These are phyloP conservation scores for Cytospora schulzeri DNA, from an alignment of 2,329 filamentous ascomycete genomes.

Conservation along the genomic window DNA sequence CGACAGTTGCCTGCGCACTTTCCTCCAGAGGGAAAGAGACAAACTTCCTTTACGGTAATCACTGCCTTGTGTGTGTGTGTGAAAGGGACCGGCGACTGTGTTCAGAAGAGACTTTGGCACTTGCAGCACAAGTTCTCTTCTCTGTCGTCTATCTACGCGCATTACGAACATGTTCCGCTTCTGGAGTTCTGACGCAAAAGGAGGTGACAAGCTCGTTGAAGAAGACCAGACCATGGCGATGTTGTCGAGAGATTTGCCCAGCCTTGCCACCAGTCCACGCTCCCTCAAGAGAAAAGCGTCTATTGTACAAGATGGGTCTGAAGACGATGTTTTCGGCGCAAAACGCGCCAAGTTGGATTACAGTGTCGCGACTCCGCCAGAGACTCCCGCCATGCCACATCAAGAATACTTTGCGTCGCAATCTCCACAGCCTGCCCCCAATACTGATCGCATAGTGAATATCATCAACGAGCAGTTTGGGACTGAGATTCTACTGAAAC, in stretches of 20 bases:
- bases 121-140: neutral
- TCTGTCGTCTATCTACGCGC: constrained; percentile 22
- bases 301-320: constrained; percentile 36
- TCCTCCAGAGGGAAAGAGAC: constrained; percentile 30
- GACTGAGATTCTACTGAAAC: constrained; percentile 89
- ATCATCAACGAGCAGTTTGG: constrained; percentile 82
- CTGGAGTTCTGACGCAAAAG: constrained; percentile 60
- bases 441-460: constrained; percentile 25
- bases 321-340: constrained; percentile 34
- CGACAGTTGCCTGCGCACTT: constrained; percentile 22
- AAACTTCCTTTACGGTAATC: neutral
- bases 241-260: constrained; percentile 14
- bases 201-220: constrained; percentile 53
- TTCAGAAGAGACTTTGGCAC: neutral
- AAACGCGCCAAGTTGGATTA: constrained; percentile 49
- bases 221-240: constrained; percentile 44
- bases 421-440: constrained; percentile 25
- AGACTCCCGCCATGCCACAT: constrained; percentile 30
- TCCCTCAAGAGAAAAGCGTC: constrained; percentile 46
- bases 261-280: constrained; percentile 28
- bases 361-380: constrained; percentile 34
- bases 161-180: constrained; percentile 58
- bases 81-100: neutral
- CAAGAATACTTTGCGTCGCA: constrained; percentile 29
- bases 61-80: constrained; percentile 6